Base-by-base conservation (phyloP, 768 basidiomycete species). In the Kwoniella mangroviensis region DNA sequence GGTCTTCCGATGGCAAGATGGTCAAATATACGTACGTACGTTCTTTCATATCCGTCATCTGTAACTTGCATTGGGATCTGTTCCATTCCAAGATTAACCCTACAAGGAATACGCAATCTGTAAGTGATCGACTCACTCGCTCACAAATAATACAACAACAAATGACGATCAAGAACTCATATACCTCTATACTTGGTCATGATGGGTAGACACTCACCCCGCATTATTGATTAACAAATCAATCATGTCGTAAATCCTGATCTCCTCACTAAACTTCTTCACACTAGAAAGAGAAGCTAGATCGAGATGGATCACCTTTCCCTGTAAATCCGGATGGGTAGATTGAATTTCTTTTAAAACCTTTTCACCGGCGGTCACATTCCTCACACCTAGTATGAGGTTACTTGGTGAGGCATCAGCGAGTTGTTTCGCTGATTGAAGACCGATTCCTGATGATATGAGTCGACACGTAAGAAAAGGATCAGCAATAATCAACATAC, bases 171-270 rank as follows among this genome's bases (percentile, higher is more conserved):
- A 34, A 34, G 4, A 34, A 34, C 34, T 34, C n/a, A n/a, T n/a
- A n/a, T n/a, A n/a, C n/a, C n/a, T n/a, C n/a, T 34, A 34, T 34
- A 34, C 34, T 34, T 26, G 26, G 26, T 26, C 2, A 2, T 4
- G 26, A 45, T 7, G 7, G 12, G 4, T 0, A 54, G 11, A 10
- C 9, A 69, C 68, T 59, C 52, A 73, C 73, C 69, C 73, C 28
- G 73, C 73, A 62, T 73, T 73, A 42, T 73, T 73, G 40, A 73
- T 64, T 21, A 73, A 57, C 15, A 73, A 51, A 55, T 73, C 73
- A 17, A 73, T 21, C n/a, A 62, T 57, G 2, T 24, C 56, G 19
- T 67, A 57, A 21, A 65, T 24, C 40, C 43, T 41, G 2, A 55
- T 56, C 17, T 65, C 22, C 12, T 57, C 21, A 3, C 43, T 28